These are phyloP conservation scores for Artemisia argyi DNA, from an alignment of 129 eudicot genomes.

Conservation along the genomic window DNA sequence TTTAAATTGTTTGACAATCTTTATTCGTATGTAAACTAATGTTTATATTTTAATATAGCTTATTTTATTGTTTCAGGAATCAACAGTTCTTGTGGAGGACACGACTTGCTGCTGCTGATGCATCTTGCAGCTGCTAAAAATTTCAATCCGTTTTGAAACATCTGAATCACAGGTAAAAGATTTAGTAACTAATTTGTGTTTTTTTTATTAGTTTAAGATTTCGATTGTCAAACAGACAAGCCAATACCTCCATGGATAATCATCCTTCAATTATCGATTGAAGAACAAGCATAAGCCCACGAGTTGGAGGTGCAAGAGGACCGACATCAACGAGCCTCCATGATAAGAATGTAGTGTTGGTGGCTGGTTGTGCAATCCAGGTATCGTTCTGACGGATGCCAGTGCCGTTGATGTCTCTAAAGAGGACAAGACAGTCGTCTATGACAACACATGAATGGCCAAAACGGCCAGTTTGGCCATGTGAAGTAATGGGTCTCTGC, in stretches of 20 bases:
- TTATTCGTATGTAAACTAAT: no score
- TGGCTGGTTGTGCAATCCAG: conserved; percentile 62
- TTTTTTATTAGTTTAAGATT: no score
- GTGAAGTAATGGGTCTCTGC: conserved; percentile 54
- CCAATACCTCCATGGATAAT: conserved; percentile 95
- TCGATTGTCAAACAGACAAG: no score
- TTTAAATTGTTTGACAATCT: no score
- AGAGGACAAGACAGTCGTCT: conserved; percentile 65
- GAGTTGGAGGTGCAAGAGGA: conserved; percentile 67
- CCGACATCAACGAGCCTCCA: conserved; percentile 84
- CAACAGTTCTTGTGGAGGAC: no score
- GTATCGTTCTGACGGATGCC: conserved; percentile 95
- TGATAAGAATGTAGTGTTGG: conserved; percentile 37
- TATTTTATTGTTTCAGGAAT: no score
- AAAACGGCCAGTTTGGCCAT: conserved; percentile 82
- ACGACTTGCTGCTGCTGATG: no score
- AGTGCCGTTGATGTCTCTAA: conserved; percentile 90
- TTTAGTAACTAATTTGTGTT: no score
- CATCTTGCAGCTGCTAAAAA: no score
- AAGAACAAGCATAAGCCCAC: conserved; percentile 96
- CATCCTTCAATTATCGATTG: conserved; percentile 59
- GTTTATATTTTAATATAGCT: no score
- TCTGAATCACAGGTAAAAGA: no score
- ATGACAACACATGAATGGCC: conserved; percentile 86
- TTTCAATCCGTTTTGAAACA: no score